Evolutionary conservation across 768 basidiomycete genomes (phyloP).

Genomic region (Gloeophyllum trabeum): DNA sequence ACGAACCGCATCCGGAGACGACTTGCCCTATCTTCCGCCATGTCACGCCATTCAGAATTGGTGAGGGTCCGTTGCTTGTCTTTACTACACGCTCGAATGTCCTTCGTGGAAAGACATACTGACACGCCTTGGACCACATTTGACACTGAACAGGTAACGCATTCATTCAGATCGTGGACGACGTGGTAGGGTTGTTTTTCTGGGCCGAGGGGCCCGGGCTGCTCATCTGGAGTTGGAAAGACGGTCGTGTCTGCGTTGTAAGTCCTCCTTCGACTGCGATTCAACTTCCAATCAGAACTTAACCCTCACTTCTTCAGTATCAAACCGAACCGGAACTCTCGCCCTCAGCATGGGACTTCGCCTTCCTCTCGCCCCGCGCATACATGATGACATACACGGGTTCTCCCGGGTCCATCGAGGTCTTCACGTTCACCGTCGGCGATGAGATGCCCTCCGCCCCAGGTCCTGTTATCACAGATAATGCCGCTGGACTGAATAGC

Average conservation of each 20-base stretch:
- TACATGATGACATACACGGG: slow-evolving; percentile 27
- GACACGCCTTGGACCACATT: too few species aligned
- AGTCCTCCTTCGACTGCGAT: slow-evolving; percentile 9
- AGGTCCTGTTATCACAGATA: too few species aligned
- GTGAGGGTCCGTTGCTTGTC: too few species aligned
- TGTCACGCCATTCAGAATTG: slow-evolving; percentile 12
- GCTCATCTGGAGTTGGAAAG: slow-evolving; percentile 44
- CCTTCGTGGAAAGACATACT: too few species aligned
- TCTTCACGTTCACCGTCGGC: slow-evolving; percentile 38
- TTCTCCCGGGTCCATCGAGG: slow-evolving; percentile 25
- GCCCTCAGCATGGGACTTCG: slow-evolving; percentile 26
- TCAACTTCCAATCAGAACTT: background rate
- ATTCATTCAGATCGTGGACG: slow-evolving; percentile 40
- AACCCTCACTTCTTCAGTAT: slow-evolving; percentile 16
- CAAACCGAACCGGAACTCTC: slow-evolving; percentile 14
- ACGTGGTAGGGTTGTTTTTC: slow-evolving; percentile 39
- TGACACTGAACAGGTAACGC: too few species aligned
- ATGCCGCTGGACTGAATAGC: too few species aligned
- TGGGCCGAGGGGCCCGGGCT: slow-evolving; percentile 23
- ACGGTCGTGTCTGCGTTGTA: slow-evolving; percentile 29
- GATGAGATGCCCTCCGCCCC: slow-evolving; percentile 2
- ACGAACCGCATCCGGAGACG: slow-evolving; percentile 31
- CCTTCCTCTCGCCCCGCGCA: slow-evolving; percentile 31
- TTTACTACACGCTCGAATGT: too few species aligned
- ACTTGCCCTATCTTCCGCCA: slow-evolving; percentile 15